These are phyloP conservation scores for Fraxinus angustifolia DNA, from an alignment of 305 asterid species.

Conservation along the genomic window DNA sequence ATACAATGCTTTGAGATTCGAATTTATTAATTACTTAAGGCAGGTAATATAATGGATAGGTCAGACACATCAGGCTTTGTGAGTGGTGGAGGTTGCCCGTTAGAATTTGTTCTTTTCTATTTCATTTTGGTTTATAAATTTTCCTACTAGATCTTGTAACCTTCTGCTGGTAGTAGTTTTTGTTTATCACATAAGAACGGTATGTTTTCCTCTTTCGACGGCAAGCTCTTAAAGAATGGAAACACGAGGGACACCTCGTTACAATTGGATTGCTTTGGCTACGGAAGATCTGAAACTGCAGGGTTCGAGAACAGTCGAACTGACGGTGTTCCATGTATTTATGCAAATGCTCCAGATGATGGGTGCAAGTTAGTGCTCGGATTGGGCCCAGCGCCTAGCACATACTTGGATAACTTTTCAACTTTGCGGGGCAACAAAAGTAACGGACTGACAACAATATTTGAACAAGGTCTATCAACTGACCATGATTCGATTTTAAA, in stretches of 20 bases:
- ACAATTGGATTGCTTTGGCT: conserved; percentile 68
- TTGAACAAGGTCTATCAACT: conserved; percentile 31
- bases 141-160: conserved; percentile 28
- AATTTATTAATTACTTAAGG: conserved; percentile 11
- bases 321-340: conserved; percentile 23
- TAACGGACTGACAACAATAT: conserved; percentile 26
- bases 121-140: conserved; percentile 42
- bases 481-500: conserved; percentile 59
- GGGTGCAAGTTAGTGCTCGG: conserved; percentile 94
- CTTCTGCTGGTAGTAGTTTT: conserved; percentile 14
- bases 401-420: conserved; percentile 42
- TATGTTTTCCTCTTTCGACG: conserved; percentile 43
- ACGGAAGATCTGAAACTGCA: conserved; percentile 38
- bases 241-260: conserved; percentile 65
- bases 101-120: conserved; percentile 28
- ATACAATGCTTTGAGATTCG: conserved; percentile 4
- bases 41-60: conserved; percentile 62
- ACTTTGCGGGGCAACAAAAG: conserved; percentile 32
- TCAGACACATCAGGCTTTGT: conserved; percentile 86
- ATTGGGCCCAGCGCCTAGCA: conserved; percentile 76
- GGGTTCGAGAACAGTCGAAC: conserved; percentile 32
- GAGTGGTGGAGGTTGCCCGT: conserved; percentile 70
- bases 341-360: conserved; percentile 52
- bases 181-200: conserved; percentile 29
- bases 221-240: conserved; percentile 36